Base-by-base conservation (phyloP, 768 basidiomycete genomes). In the Kwoniella dendrophila region DNA sequence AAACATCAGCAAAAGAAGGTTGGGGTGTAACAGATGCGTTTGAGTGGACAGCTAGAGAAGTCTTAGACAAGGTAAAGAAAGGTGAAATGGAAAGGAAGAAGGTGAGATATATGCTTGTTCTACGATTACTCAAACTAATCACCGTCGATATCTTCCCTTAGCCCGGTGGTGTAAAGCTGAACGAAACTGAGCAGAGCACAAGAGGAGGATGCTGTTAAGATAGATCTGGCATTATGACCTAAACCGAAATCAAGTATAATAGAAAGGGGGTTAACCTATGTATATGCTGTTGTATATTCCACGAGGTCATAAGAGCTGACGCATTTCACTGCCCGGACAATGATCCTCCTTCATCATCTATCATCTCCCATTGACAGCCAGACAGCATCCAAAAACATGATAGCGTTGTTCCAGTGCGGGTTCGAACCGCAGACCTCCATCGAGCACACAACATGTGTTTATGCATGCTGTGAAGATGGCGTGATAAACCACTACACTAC, bases 11-110 rank as follows among this genome's bases (percentile, higher is more conserved):
- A 0, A 59, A 64, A 18, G 74, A 75, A 41, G 74, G 74, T 3
- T 73, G 69, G 72, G 68, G 70, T 38, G 76, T 75, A 16, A 68
- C 70, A 18, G 66, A 68, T 2, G 75, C 74, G 1, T 75, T 78
- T 51, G 71, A 70, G 44, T 62, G 69, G 65, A 72, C 71, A 10
- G 73, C 73, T 12, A 69, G 67, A 49, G 73, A 75, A 59, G 69
- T 71, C 0, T 48, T 75, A 51, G 53, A 58, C 5, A 57, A 65
- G 44, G 57, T 70, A 4, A 41, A 43, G 36, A 66, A 63, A 48
- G 62, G 45, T 10, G 67, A 68, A 16, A 24, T 73, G 56, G 70
- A 71, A 40, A 55, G 61, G 52, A 38, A 47, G 30, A 62, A 65
- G 64, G 62, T 64, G 56, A 29, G 70, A 49, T 2, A 16, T 22